Evolutionary conservation across 1,284 basidiomycete genomes (phyloP).

Genomic region (Apiotrichum domesticum): DNA sequence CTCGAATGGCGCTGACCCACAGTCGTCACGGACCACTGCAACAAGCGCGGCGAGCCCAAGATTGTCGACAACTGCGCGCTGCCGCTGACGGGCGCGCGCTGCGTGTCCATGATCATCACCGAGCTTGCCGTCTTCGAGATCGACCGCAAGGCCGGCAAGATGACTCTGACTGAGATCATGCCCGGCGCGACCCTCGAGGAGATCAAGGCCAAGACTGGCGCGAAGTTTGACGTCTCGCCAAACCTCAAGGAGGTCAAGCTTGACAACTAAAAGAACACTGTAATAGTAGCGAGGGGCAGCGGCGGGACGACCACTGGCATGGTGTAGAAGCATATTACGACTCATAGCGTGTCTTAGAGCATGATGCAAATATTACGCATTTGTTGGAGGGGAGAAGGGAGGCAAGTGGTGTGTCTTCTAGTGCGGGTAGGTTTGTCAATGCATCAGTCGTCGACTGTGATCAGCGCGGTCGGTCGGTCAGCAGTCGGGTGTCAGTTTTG

Average conservation of each 20-base stretch:
- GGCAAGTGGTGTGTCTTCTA: neutral
- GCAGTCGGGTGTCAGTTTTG: too few species aligned
- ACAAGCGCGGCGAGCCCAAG: slow-evolving; percentile 83
- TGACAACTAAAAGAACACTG: neutral
- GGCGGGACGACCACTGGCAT: neutral
- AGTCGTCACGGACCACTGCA: slow-evolving; percentile 54
- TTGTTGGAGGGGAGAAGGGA: too few species aligned
- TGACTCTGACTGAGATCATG: slow-evolving; percentile 72
- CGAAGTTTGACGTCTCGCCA: slow-evolving; percentile 25
- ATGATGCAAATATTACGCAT: neutral
- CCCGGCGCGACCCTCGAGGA: slow-evolving; percentile 72
- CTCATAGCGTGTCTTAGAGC: neutral
- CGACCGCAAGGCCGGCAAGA: slow-evolving; percentile 63
- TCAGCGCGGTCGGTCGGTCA: too few species aligned
- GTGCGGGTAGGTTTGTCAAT: too few species aligned
- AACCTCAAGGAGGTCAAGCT: neutral
- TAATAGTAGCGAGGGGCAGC: too few species aligned
- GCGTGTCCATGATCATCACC: slow-evolving; percentile 83
- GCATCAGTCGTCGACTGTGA: too few species aligned
- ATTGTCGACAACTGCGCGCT: slow-evolving; percentile 73
- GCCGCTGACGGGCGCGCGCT: slow-evolving; percentile 76
- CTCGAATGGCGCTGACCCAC: neutral
- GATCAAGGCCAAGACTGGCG: slow-evolving; percentile 73
- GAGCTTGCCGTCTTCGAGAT: slow-evolving; percentile 81
- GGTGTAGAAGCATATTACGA: neutral